phyloP scores from a whole-genome alignment of 2,329 filamentous ascomycete genomes.

The Atkinsonella hypoxylon region DNA sequence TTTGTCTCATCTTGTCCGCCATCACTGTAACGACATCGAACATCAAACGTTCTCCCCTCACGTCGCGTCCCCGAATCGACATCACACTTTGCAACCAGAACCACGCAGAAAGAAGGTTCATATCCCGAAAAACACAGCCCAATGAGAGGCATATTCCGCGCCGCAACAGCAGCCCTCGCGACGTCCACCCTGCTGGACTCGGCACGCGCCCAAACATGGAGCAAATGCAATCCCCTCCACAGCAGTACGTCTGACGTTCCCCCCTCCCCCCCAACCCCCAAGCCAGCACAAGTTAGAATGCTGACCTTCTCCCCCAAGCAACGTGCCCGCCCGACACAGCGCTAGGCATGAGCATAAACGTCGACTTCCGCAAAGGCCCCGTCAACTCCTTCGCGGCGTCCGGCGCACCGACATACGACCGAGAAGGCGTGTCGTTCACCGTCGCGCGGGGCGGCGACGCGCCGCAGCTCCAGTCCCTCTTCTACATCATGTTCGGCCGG shows the following conservation, averaged over 20 bases:
- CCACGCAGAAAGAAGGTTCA: neutral
- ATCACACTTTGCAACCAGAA: neutral
- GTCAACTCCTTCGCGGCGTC: slow-evolving; percentile 69
- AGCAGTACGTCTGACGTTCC: slow-evolving; percentile 17
- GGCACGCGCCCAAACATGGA: slow-evolving; percentile 27
- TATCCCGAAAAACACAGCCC: too few relatives aligned
- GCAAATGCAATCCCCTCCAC: slow-evolving; percentile 26
- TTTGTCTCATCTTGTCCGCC: too few relatives aligned
- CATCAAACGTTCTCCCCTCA: too few relatives aligned
- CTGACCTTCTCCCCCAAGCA: neutral
- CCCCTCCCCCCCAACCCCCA: neutral
- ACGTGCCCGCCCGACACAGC: slow-evolving; percentile 64
- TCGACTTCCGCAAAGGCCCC: slow-evolving; percentile 69
- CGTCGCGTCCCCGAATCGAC: neutral
- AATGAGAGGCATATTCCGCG: slow-evolving; percentile 1
- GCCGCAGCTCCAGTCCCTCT: slow-evolving; percentile 76
- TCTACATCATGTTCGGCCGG: slow-evolving; percentile 98
- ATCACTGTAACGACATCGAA: too few relatives aligned
- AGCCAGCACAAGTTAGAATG: slow-evolving; percentile 10
- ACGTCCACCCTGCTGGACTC: slow-evolving; percentile 9
- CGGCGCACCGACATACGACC: slow-evolving; percentile 60
- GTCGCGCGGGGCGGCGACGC: slow-evolving; percentile 68
- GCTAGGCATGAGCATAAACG: slow-evolving; percentile 66
- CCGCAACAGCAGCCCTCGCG: slow-evolving; percentile 3
- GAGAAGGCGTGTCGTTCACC: slow-evolving; percentile 70